phyloP scores from a whole-genome alignment of 305 asterid genomes.

The Solanum chacoense region DNA sequence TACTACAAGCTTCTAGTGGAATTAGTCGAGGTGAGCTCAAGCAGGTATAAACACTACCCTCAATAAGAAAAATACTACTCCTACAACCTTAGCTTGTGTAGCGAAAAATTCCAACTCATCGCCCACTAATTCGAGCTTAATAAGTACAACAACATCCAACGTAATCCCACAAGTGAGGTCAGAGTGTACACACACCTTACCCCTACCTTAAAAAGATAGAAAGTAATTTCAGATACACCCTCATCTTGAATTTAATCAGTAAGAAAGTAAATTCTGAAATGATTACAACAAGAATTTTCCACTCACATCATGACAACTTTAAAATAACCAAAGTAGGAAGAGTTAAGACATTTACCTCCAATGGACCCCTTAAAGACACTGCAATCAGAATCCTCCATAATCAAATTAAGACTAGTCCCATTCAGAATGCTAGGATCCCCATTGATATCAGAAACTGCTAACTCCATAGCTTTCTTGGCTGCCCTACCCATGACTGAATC shows the following conservation, averaged over 20 bases:
- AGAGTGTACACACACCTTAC: background rate
- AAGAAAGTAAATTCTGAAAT: background rate
- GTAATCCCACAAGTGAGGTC: background rate
- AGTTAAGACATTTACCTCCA: constrained; percentile 12
- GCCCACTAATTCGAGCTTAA: background rate
- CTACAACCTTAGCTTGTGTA: background rate
- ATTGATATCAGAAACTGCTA: constrained; percentile 24
- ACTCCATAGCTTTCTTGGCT: constrained; percentile 29
- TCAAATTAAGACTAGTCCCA: constrained; percentile 20
- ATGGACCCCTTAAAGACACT: constrained; percentile 26
- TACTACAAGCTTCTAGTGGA: background rate
- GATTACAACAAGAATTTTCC: background rate
- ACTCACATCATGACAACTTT: background rate
- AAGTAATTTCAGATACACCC: background rate
- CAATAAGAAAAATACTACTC: background rate
- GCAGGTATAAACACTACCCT: background rate
- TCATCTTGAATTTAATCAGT: background rate
- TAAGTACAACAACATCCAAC: background rate
- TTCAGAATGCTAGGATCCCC: constrained; percentile 18
- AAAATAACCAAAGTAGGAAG: background rate
- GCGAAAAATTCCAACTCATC: background rate
- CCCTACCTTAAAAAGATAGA: background rate
- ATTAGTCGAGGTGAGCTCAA: background rate
- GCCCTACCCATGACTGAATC: constrained; percentile 25
- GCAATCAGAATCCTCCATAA: constrained; percentile 21